These are phyloP conservation scores for Komagataella kurtzmanii DNA, from an alignment of 805 yeast species.

Conservation along the genomic window DNA sequence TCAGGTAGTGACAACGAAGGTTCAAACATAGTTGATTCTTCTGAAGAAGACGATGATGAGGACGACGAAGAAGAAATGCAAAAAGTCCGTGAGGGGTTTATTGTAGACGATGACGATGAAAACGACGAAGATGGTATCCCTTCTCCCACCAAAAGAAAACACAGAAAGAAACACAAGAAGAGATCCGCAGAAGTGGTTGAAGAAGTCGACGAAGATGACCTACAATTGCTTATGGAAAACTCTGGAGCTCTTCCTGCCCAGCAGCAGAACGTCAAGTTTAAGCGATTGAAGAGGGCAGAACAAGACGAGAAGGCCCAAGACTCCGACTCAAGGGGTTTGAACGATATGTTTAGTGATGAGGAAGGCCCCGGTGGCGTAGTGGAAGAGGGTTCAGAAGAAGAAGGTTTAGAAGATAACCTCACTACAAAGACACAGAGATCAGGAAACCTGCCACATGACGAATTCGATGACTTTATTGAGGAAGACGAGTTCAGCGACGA, in stretches of 20 bases:
- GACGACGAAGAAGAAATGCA: slow-evolving; percentile 83
- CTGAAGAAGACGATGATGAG: slow-evolving; percentile 79
- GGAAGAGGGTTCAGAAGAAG: slow-evolving; percentile 9
- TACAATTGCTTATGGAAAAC: slow-evolving; percentile 83
- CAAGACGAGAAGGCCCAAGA: slow-evolving; percentile 20
- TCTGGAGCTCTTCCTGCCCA: slow-evolving; percentile 54
- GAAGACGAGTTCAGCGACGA: slow-evolving; percentile 94
- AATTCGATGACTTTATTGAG: slow-evolving; percentile 93
- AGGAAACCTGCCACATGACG: slow-evolving; percentile 41
- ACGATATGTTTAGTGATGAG: slow-evolving; percentile 62
- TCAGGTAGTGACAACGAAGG: slow-evolving; percentile 27
- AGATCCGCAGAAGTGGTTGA: slow-evolving; percentile 20
- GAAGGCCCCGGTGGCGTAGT: slow-evolving; percentile 19
- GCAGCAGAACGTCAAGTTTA: slow-evolving; percentile 36
- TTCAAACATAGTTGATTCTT: slow-evolving; percentile 40
- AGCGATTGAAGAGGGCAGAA: slow-evolving; percentile 72
- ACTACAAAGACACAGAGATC: slow-evolving; percentile 8
- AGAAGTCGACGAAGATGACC: slow-evolving; percentile 86
- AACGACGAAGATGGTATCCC: slow-evolving; percentile 33
- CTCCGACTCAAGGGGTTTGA: slow-evolving; percentile 26
- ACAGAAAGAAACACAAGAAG: slow-evolving; percentile 27
- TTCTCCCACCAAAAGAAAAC: slow-evolving; percentile 11
- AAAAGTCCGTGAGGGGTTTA: slow-evolving; percentile 79
- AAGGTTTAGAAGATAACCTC: slow-evolving; percentile 19
- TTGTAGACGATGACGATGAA: slow-evolving; percentile 86